Evolutionary conservation across 345 rosid genomes (phyloP), one percentile per base, ranked within the genome.

Genomic region (Brassica rapa): DNA sequence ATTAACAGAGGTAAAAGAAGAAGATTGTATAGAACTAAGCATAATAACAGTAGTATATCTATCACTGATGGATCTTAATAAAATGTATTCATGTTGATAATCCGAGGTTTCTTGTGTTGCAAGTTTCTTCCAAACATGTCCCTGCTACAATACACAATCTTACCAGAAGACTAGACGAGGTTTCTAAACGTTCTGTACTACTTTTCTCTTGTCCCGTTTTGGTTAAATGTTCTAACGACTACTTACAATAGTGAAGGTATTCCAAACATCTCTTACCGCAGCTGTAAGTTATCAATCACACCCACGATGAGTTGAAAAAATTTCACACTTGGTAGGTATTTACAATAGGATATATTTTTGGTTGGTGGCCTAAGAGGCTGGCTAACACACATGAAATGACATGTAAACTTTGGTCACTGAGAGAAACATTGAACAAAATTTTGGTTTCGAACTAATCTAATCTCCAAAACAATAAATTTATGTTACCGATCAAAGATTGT

Each of bases 351-450:
- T 32, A 8, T 1, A 11, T 5, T 33, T 19, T 23, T 65, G 51
- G 71, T 74, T 51, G 55, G 37, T 64, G 62, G 70, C 62, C 70
- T 43, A 63, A 73, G 66, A 12, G 4, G 30, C 0, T 19, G 49
- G 53, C 53, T 46, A 46, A 46, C 15, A 61, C 66, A 74, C 56
- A 37, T 55, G 33, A 5, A 72, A 4, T 4, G 33, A 6, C 49
- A 67, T 59, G 8, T 39, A 27, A 59, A 27, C 27, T 68, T 41
- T 19, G 79, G 30, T 51, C n/a, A 63, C 1, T 61, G 68, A 41
- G 59, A 25, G 41, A 19, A 51, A 51, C 71, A 55, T 3, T 74
- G 29, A 68, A 43, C 69, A 59, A 30, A 5, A 1, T 19, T 59
- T 30, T 12, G 35, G 15, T 41, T 76, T 67, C 4, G 29, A 41